Evolutionary conservation across 257 asterid genomes (phyloP), one percentile per base, ranked within the genome.

Genomic region (Petrea volubilis): DNA sequence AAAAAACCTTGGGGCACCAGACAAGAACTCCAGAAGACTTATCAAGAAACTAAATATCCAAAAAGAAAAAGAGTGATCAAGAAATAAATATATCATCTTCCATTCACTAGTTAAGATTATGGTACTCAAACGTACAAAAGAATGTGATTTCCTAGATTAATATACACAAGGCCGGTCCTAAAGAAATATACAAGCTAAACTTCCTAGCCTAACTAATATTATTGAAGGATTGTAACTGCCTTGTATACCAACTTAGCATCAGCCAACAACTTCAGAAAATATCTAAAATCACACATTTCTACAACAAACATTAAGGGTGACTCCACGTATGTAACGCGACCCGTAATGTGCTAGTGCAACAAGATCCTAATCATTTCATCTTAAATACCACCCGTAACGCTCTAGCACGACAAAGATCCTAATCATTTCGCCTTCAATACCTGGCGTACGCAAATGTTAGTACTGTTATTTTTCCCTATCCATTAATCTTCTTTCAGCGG

Each of bases 401-500:
- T 14, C 33, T 34, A 13, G 17, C 31, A 10, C 15, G 14, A 31
- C 25, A 3, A 29, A n/a, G 6, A 47, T 65, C 59, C 24, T 15
- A 9, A 64, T 14, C 4, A 2, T 5, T 0, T 27, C 17, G 61
- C 23, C 15, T 20, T 51, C 5, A 18, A 43, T 17, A n/a, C 7
- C 27, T n/a, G 57, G 12, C 20, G 20, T 51, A n/a, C 23, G 3
- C 38, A 31, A 2, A 38, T 38, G 9, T 12, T 13, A 38, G 40
- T 33, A 40, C 43, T 61, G 73, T 77, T 76, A 74, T 23, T 64
- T 70, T 66, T 68, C 56, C 24, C 69, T 64, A 25, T 80, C 86
- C 75, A 66, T 79, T 70, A 85, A 76, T 82, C 98, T 86, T 85
- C 85, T 82, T 83, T 94, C 96, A 63, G 98, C 98, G 57, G 98